These are phyloP conservation scores for Galeopsis tetrahit DNA, from an alignment of 257 asterid species.

Conservation along the genomic window DNA sequence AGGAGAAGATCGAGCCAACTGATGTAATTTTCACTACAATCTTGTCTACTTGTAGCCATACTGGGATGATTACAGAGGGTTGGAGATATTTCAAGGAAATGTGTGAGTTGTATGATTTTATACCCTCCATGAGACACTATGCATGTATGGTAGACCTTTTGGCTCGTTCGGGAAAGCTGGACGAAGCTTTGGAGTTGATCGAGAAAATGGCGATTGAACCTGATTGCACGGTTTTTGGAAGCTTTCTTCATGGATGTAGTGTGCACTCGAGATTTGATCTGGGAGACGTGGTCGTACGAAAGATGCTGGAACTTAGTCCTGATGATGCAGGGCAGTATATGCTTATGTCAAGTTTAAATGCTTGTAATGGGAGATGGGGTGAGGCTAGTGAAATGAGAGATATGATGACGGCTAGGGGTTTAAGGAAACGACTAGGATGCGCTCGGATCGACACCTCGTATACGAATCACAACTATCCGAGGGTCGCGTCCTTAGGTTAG, in stretches of 20 bases:
- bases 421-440: conserved; percentile 51
- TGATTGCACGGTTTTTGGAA: conserved; percentile 46
- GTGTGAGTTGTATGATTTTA: conserved; percentile 40
- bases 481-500: conserved; percentile 30
- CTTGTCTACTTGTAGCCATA: conserved; percentile 60
- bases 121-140: conserved; percentile 59
- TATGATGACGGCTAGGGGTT: conserved; percentile 48
- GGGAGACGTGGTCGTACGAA: conserved; percentile 54
- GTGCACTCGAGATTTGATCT: conserved; percentile 54
- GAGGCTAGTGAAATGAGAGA: conserved; percentile 47
- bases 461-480: conserved; percentile 10
- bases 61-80: conserved; percentile 58
- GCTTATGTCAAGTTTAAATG: conserved; percentile 57
- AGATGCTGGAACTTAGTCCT: conserved; percentile 54
- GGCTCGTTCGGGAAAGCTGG: conserved; percentile 59
- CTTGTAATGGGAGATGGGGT: conserved; percentile 54
- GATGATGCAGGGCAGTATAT: conserved; percentile 51
- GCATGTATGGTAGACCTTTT: conserved; percentile 62
- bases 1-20: conserved; percentile 53
- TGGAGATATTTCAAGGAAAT: conserved; percentile 54
- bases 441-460: conserved; percentile 36
- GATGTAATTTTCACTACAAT: conserved; percentile 54
- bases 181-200: conserved; percentile 61
- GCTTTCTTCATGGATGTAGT: conserved; percentile 61
- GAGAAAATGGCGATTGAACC: conserved; percentile 54